These are phyloP conservation scores for Groenewaldozyma sp. DNA, from an alignment of 1,139 yeast genomes.

Conservation along the genomic window DNA sequence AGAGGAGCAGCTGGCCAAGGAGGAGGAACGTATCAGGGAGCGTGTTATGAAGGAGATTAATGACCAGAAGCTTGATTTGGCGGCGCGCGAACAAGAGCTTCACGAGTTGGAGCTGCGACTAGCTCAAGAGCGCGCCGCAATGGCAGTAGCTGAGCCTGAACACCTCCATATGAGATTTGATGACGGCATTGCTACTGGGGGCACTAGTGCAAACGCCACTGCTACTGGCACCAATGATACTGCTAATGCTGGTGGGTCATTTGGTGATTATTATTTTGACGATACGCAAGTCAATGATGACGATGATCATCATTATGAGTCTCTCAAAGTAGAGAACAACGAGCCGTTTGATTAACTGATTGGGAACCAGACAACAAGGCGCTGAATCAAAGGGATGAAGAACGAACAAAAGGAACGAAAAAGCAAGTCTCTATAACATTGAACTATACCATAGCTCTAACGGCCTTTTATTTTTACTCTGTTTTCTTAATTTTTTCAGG, in stretches of 20 bases:
- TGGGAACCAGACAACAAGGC: too few species aligned
- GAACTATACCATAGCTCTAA: too few species aligned
- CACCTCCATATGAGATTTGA: neutral
- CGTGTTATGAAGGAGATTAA: slow-evolving; percentile 85
- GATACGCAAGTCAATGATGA: slow-evolving; percentile 2
- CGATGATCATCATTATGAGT: slow-evolving; percentile 2
- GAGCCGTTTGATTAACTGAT: slow-evolving; percentile 4
- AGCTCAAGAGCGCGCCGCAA: slow-evolving; percentile 8
- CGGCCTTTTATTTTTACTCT: too few species aligned
- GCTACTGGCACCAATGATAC: neutral
- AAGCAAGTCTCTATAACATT: too few species aligned
- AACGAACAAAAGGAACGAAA: too few species aligned
- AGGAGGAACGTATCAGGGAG: slow-evolving; percentile 20
- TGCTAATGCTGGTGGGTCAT: neutral
- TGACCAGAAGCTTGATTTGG: slow-evolving; percentile 72
- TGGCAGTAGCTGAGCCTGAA: slow-evolving; percentile 8
- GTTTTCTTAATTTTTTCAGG: neutral
- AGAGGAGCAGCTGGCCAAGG: slow-evolving; percentile 31
- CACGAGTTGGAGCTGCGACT: slow-evolving; percentile 68
- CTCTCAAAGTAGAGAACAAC: neutral
- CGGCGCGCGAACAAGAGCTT: slow-evolving; percentile 83
- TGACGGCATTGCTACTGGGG: neutral
- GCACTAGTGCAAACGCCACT: too few species aligned
- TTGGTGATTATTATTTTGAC: slow-evolving; percentile 1
- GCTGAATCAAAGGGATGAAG: too few species aligned